Evolutionary conservation across 768 basidiomycete species (phyloP).

Genomic region (Suillus fuscotomentosus): DNA sequence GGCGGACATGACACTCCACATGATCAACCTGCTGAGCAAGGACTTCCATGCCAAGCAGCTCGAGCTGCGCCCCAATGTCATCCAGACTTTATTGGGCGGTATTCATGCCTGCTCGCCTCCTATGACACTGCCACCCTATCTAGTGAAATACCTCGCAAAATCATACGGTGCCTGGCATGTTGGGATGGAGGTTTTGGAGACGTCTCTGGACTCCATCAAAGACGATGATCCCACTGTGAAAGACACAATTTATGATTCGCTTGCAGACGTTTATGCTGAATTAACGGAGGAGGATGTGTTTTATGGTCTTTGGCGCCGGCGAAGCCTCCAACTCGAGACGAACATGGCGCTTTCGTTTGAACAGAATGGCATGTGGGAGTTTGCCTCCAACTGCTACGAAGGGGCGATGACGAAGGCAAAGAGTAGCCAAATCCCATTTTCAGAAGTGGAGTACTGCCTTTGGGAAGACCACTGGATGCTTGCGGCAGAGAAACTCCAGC

Average conservation of each 20-base stretch:
- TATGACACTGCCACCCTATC: slow-evolving; percentile 88
- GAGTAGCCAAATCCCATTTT: slow-evolving; percentile 80
- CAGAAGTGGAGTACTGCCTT: slow-evolving; percentile 92
- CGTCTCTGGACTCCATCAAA: slow-evolving; percentile 73
- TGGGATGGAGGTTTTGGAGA: slow-evolving; percentile 79
- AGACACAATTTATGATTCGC: slow-evolving; percentile 84
- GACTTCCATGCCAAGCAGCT: slow-evolving; percentile 92
- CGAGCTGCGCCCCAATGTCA: slow-evolving; percentile 85
- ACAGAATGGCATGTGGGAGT: slow-evolving; percentile 97
- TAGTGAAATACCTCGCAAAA: slow-evolving; percentile 95
- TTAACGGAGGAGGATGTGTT: slow-evolving; percentile 96
- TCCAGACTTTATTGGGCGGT: slow-evolving; percentile 86
- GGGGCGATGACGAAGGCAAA: slow-evolving; percentile 84
- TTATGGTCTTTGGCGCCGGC: slow-evolving; percentile 92
- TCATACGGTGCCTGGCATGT: slow-evolving; percentile 97
- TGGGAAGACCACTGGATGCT: slow-evolving; percentile 99
- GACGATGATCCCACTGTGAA: slow-evolving; percentile 79
- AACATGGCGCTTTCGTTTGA: slow-evolving; percentile 87
- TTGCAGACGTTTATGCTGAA: slow-evolving; percentile 95
- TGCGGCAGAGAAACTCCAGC: slow-evolving; percentile 92
- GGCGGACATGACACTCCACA: slow-evolving; percentile 81
- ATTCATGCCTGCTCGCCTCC: slow-evolving; percentile 83
- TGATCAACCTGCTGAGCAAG: slow-evolving; percentile 87
- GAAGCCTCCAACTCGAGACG: slow-evolving; percentile 86
- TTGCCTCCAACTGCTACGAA: slow-evolving; percentile 88